Evolutionary conservation across 2,329 filamentous ascomycete genomes (phyloP), one percentile per base, ranked within the genome.

Genomic region (Pseudogymnoascus destructans): DNA sequence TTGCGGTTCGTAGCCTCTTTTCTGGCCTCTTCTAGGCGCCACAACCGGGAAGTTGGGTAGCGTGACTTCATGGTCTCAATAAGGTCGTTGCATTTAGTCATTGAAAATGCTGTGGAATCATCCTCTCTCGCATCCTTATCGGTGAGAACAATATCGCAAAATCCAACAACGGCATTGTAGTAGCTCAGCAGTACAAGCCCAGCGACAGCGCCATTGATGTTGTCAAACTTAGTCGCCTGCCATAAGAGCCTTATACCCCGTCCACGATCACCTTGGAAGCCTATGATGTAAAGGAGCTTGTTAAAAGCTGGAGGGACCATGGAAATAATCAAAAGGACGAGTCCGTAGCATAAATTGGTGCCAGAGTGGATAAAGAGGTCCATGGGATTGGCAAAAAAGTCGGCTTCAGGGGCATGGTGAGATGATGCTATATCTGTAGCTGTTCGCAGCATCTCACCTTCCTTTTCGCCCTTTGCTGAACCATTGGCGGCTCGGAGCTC

Each of bases 351-450:
- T 71, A 96, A 85, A 68, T 87, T 93, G 4, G 85, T 82, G 8
- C 90, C 92, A 0, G 89, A 91, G 69, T 95, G 89, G 35, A 96
- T 84, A 68, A 96, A 98, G 19, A 86, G 73, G 69, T 97, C 92
- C 15, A 92, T 80, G 0, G 87, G 83, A 60, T 91, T 83, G 35
- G 79, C 82, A 64, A 92, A 86, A 1, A 83, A 73, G 4, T 82
- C 77, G 0, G 81, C 79, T 60, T 86, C 82, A 5, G 78, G 73
- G 30, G 79, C 78, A 60, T 78, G 70, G 49, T 75, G 67, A 54
- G 70, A 64, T 13, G 69, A 67, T 0, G 63, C 59, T 56, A 8
- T 21, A 38, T n/a, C 21, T 56, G 54, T 56, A 36, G 35, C 1
- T 35, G 54, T 23, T 52, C 7, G 46, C 25, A 52, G 25, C n/a